A percentile compares a stretch with the other conserved stretches of the same genome.
These are phyloP conservation scores for Glonium stellatum DNA, from an alignment of 495 filamentous ascomycete species.

Conservation along the genomic window DNA sequence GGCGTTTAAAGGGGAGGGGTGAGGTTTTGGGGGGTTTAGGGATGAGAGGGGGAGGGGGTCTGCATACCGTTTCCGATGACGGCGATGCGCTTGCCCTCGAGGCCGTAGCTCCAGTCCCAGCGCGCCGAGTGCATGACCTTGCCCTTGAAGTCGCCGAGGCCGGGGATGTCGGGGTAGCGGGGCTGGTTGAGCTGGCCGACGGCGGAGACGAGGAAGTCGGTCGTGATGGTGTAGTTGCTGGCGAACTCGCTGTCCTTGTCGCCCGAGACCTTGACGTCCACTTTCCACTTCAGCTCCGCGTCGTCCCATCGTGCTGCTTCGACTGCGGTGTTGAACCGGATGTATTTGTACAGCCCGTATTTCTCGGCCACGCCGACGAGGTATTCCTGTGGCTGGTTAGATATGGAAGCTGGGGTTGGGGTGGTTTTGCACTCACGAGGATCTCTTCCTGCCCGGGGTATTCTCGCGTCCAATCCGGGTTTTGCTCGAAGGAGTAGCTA, in stretches of 20 bases:
- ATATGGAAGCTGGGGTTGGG: background rate
- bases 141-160: slow-evolving; percentile 47
- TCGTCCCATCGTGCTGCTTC: slow-evolving; percentile 53
- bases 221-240: slow-evolving; percentile 40
- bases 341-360: slow-evolving; percentile 50
- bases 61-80: slow-evolving; percentile 35
- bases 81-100: slow-evolving; percentile 47
- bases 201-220: slow-evolving; percentile 57
- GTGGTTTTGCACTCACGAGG: slow-evolving; percentile 30
- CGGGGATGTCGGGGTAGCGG: slow-evolving; percentile 51
- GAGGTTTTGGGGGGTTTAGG: slow-evolving; percentile 54
- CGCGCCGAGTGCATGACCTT: slow-evolving; percentile 49
- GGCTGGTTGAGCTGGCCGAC: slow-evolving; percentile 59
- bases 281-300: slow-evolving; percentile 48
- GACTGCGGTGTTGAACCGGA: slow-evolving; percentile 49
- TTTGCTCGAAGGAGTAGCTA: slow-evolving; percentile 62
- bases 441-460: slow-evolving; percentile 61
- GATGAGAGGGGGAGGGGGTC: slow-evolving; percentile 36
- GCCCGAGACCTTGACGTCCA: slow-evolving; percentile 39
- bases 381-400: slow-evolving; percentile 36
- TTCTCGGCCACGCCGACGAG: slow-evolving; percentile 52
- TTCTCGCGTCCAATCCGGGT: slow-evolving; percentile 55
- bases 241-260: slow-evolving; percentile 44
- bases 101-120: slow-evolving; percentile 48
- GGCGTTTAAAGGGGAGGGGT: too few species aligned